phyloP scores from a whole-genome alignment of 2,329 filamentous ascomycete genomes.

The Stemphylium vesicarium region DNA sequence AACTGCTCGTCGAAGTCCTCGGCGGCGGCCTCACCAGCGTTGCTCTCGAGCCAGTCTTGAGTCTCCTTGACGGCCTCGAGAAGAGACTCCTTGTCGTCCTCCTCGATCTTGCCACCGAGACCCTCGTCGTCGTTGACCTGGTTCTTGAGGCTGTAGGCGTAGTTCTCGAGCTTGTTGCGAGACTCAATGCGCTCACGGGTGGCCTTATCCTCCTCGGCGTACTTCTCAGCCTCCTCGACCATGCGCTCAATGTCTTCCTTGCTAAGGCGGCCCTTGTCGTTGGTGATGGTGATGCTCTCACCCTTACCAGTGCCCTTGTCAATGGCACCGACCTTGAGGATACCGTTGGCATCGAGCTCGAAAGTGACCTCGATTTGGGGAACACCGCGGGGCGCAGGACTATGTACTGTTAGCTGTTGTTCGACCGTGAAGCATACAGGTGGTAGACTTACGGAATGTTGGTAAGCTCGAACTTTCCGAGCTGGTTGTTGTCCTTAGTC shows the following conservation, averaged over 20 bases:
- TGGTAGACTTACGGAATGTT: constrained; percentile 71
- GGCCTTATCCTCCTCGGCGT: constrained; percentile 98
- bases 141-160: constrained; percentile 98
- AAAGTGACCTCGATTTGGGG: constrained; percentile 99
- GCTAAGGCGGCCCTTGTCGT: constrained; percentile 97
- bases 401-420: constrained; percentile 25
- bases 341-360: constrained; percentile 97
- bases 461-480: constrained; percentile 98
- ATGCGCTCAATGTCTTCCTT: constrained; percentile 99
- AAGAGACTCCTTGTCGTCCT: constrained; percentile 97
- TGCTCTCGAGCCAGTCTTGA: constrained; percentile 96
- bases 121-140: constrained; percentile 97
- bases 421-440: not conserved
- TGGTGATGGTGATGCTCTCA: constrained; percentile 98
- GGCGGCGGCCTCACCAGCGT: constrained; percentile 79
- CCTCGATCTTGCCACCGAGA: constrained; percentile 96
- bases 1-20: constrained; percentile 99
- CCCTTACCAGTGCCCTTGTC: constrained; percentile 99
- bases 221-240: constrained; percentile 98
- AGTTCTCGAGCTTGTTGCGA: constrained; percentile 97
- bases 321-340: constrained; percentile 92
- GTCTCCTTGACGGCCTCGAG: constrained; percentile 96
- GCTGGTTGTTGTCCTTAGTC: constrained; percentile 81
- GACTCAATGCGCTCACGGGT: constrained; percentile 96
- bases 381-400: constrained; percentile 88